phyloP scores from a whole-genome alignment of 306 rosid species.

The Sicyos baderoa region DNA sequence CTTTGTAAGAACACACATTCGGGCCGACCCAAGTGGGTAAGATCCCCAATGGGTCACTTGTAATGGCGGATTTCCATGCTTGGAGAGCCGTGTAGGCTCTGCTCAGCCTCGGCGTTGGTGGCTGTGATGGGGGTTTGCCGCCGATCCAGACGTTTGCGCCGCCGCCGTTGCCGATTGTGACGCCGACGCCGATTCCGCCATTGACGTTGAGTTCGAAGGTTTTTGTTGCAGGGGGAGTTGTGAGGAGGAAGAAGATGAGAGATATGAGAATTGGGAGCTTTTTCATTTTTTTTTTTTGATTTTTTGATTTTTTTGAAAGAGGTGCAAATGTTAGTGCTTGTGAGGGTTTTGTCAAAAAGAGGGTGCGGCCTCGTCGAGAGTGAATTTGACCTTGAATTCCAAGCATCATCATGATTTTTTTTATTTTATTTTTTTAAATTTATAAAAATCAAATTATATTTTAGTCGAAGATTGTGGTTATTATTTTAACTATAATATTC shows the following conservation, averaged over 20 bases:
- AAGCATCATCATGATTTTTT: background rate
- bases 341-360: constrained; percentile 2
- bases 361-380: background rate
- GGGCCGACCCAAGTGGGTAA: constrained; percentile 63
- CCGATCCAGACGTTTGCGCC: constrained; percentile 57
- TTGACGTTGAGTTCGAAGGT: constrained; percentile 5
- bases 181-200: constrained; percentile 24
- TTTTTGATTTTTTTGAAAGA: background rate
- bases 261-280: background rate
- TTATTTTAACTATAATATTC: too few relatives aligned
- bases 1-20: constrained; percentile 83
- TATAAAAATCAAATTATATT: too few relatives aligned
- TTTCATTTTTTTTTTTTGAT: background rate
- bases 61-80: constrained; percentile 86
- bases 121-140: constrained; percentile 32
- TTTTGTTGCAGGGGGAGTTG: background rate
- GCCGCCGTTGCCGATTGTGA: constrained; percentile 22
- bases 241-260: constrained; percentile 12
- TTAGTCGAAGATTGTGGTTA: too few relatives aligned
- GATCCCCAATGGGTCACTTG: constrained; percentile 66
- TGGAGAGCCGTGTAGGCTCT: constrained; percentile 71
- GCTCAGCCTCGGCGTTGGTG: constrained; percentile 36
- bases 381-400: background rate
- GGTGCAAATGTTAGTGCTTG: background rate
- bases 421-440: too few relatives aligned